These are phyloP conservation scores for Candida cerambycidarum DNA, from an alignment of 805 yeast species.

Conservation along the genomic window DNA sequence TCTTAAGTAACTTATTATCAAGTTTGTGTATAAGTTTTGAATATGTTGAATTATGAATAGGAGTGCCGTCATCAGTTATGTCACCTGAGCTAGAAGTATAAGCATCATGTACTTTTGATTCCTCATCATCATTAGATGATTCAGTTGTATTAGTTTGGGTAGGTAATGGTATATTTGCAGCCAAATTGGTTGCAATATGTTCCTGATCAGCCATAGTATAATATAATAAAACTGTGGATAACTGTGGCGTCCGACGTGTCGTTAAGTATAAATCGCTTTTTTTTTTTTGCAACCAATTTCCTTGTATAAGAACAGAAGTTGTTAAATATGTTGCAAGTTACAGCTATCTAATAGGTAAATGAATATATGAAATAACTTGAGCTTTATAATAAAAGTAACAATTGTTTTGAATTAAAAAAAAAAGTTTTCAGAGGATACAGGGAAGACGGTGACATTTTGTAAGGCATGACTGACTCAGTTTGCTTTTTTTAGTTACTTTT, in stretches of 20 bases:
- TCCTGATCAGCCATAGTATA: slow-evolving; percentile 1
- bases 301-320: not conserved
- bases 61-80: not conserved
- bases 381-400: not conserved
- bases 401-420: not conserved
- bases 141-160: slow-evolving; percentile 21
- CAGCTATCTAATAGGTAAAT: not conserved
- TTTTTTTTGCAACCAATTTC: slow-evolving; percentile 1
- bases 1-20: slow-evolving; percentile 1
- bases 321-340: not conserved
- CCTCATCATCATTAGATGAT: not conserved
- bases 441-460: not conserved
- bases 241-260: slow-evolving; percentile 4
- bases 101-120: not conserved
- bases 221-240: slow-evolving; percentile 1
- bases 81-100: not conserved
- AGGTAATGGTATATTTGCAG: slow-evolving; percentile 63
- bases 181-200: slow-evolving; percentile 13
- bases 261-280: not conserved
- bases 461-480: not conserved
- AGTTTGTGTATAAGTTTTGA: not conserved
- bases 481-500: not conserved
- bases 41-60: not conserved
- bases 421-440: not conserved
- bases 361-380: not conserved